phyloP scores from a whole-genome alignment of 805 yeast genomes.

The Saccharomyces kudriavzevii region DNA sequence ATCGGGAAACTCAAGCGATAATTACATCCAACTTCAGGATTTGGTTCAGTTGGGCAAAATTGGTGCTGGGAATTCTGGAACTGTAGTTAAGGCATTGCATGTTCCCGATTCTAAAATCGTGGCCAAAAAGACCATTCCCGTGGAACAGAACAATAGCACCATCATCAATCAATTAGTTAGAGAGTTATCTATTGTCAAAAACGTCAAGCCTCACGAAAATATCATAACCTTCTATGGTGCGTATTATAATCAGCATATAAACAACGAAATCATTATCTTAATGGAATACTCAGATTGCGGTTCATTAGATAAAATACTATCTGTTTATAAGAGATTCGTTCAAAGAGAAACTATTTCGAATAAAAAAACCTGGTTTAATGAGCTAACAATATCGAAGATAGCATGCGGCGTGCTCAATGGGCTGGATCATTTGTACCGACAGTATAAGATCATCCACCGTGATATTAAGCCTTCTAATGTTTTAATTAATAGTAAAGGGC shows the following conservation, averaged over 20 bases:
- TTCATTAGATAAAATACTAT: slow-evolving; percentile 72
- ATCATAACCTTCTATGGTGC: slow-evolving; percentile 92
- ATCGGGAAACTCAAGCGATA: background rate
- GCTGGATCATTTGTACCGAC: slow-evolving; percentile 67
- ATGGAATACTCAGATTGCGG: slow-evolving; percentile 97
- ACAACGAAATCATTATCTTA: slow-evolving; percentile 72
- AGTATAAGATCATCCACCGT: slow-evolving; percentile 85
- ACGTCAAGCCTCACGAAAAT: slow-evolving; percentile 67
- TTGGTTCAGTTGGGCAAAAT: slow-evolving; percentile 64
- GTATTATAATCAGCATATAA: slow-evolving; percentile 44
- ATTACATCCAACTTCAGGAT: slow-evolving; percentile 48
- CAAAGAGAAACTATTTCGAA: slow-evolving; percentile 10
- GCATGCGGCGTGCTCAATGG: slow-evolving; percentile 75
- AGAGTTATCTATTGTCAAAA: slow-evolving; percentile 85
- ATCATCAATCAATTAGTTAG: slow-evolving; percentile 58
- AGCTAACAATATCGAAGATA: slow-evolving; percentile 61
- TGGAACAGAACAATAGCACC: slow-evolving; percentile 58
- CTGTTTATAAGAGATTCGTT: slow-evolving; percentile 46
- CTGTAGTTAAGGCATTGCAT: slow-evolving; percentile 81
- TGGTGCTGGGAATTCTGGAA: slow-evolving; percentile 93
- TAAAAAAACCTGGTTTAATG: slow-evolving; percentile 31
- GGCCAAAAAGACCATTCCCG: slow-evolving; percentile 83
- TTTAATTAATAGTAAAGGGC: slow-evolving; percentile 75
- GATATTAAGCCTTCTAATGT: slow-evolving; percentile 96
- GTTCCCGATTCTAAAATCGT: slow-evolving; percentile 78